phyloP scores from a whole-genome alignment of 108 stramenopile species.

The Discostella stelligeroides region DNA sequence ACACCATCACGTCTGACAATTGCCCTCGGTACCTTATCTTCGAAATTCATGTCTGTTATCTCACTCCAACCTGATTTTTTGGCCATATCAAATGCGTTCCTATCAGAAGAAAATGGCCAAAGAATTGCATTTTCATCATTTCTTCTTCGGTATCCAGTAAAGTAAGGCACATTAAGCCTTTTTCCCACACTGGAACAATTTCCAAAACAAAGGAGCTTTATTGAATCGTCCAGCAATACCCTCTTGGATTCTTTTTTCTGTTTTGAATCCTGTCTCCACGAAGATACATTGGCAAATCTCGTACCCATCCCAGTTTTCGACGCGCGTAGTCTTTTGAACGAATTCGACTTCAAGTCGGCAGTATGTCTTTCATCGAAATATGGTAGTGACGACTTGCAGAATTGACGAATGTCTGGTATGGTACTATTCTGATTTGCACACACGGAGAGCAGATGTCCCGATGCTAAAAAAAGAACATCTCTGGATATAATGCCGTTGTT shows the following conservation, averaged over 20 bases:
- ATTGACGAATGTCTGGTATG: constrained; percentile 13
- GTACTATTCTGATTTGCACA: constrained; percentile 25
- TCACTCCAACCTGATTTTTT: constrained; percentile 25
- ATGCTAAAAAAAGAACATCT: constrained; percentile 34
- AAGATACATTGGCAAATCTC: constrained; percentile 29
- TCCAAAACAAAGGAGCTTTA: constrained; percentile 40
- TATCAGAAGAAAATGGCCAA: constrained; percentile 37
- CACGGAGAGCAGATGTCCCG: constrained; percentile 21
- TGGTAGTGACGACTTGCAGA: constrained; percentile 33
- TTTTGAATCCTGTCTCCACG: constrained; percentile 19
- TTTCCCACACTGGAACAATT: background rate
- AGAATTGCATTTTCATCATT: constrained; percentile 19
- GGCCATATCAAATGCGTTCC: constrained; percentile 1
- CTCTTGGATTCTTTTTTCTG: constrained; percentile 36
- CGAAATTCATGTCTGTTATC: constrained; percentile 26
- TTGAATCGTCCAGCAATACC: constrained; percentile 39
- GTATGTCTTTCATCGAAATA: constrained; percentile 41
- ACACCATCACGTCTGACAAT: constrained; percentile 7
- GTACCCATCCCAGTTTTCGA: constrained; percentile 18
- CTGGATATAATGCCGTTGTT: constrained; percentile 10
- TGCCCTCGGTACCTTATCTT: constrained; percentile 20
- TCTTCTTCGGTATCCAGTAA: constrained; percentile 19
- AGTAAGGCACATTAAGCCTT: constrained; percentile 25
- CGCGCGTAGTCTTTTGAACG: constrained; percentile 37
- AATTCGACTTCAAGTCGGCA: constrained; percentile 50